Percentiles rank a stretch among this genome's conserved stretches.
Evolutionary conservation across 331 rosid species (phyloP).

Genomic region (Quercus phellos): DNA sequence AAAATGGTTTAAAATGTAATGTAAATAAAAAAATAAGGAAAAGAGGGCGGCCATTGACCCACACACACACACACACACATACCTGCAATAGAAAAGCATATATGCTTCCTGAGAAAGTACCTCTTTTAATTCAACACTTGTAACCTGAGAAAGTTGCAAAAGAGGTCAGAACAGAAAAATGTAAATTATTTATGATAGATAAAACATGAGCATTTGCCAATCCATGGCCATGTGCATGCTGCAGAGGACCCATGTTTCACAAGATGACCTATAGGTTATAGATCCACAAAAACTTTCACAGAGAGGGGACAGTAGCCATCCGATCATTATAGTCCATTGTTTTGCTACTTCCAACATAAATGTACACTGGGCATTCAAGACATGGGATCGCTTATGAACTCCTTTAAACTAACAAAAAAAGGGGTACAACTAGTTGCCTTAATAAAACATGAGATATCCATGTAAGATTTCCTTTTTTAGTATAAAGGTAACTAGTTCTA

Average conservation of each 20-base stretch:
- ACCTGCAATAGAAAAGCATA: slow-evolving; percentile 95
- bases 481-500: neutral
- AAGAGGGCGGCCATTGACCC: neutral
- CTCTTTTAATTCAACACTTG: slow-evolving; percentile 68
- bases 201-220: neutral
- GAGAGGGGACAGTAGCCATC: neutral
- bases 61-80: slow-evolving; percentile 9
- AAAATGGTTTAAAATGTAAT: neutral
- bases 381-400: neutral
- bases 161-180: slow-evolving; percentile 17
- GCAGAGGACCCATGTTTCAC: neutral
- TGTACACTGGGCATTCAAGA: neutral
- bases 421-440: neutral
- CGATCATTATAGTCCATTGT: neutral
- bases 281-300: neutral
- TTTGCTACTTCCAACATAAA: neutral
- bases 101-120: slow-evolving; percentile 96
- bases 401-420: neutral
- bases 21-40: neutral
- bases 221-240: neutral
- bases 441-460: neutral
- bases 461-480: neutral
- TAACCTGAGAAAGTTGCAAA: slow-evolving; percentile 46
- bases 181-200: neutral
- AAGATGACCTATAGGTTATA: neutral